phyloP scores from a whole-genome alignment of 306 rosid species.

The Vigna unguiculata region DNA sequence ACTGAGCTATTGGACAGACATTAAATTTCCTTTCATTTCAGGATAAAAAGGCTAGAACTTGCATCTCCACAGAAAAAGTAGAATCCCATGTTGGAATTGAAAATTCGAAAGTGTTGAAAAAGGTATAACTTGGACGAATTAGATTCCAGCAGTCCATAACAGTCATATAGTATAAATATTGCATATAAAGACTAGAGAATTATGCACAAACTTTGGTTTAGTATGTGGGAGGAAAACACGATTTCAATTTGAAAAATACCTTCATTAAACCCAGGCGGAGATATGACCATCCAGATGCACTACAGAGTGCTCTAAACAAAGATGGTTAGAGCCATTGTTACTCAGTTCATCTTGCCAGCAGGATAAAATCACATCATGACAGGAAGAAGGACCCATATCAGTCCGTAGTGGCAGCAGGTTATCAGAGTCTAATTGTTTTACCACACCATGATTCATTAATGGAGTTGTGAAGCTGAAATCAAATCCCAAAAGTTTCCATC shows the following conservation, averaged over 20 bases:
- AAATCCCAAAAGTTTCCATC: constrained; percentile 62
- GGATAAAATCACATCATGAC: constrained; percentile 64
- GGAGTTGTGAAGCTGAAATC: constrained; percentile 72
- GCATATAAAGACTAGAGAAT: constrained; percentile 10
- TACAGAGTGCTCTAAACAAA: constrained; percentile 74
- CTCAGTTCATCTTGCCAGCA: constrained; percentile 73
- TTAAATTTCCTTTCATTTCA: no score
- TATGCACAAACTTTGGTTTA: constrained; percentile 20
- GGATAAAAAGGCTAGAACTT: background rate
- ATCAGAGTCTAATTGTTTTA: constrained; percentile 77
- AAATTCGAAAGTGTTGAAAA: background rate
- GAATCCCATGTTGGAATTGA: background rate
- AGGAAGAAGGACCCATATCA: constrained; percentile 74
- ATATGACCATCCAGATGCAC: no score
- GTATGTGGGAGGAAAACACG: constrained; percentile 28
- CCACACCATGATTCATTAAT: constrained; percentile 70
- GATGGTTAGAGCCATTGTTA: constrained; percentile 63
- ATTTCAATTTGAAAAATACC: constrained; percentile 55
- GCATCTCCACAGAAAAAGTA: background rate
- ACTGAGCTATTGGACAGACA: no score
- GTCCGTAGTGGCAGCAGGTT: constrained; percentile 77
- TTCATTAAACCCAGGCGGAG: constrained; percentile 81
- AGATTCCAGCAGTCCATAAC: no score
- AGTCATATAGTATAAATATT: no score
- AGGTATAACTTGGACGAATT: background rate